Base-by-base conservation (phyloP, 495 filamentous ascomycete species). In the Neurospora cerealis region DNA sequence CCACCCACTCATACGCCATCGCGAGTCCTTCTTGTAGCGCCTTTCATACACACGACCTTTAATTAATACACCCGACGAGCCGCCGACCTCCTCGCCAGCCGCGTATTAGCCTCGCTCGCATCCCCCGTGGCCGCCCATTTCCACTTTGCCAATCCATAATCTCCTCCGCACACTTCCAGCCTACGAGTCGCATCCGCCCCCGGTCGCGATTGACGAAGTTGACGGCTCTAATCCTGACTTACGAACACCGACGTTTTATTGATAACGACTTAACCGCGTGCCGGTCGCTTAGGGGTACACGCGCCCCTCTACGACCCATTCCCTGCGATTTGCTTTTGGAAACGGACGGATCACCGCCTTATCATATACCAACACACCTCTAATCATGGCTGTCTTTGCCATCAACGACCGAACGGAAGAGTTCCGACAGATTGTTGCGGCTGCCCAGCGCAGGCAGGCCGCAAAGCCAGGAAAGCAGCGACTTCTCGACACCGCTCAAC, bases 371-470 rank as follows among this genome's bases (percentile, higher is more conserved):
- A 15, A 39, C 21, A 72, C 32, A 60, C 13, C 70, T 40, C 34
- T 74, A 79, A 77, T 69, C 21, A 88, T 88, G 86, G 87, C 85
- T 66, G 83, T 87, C 77, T 71, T 82, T 21, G 94, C 93, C 60
- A 97, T 98, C 83, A 96, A 99, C 87, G 96, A 99, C 84, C 93
- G 96, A 77, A 99, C 96, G 71, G 87, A 87, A 80, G 96, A 99
- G 85, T 99, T 99, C 85, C 91, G 91, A 77, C 90, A 93, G 74
- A 94, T 98, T 80, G 88, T 98, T 69, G 86, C 87, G 24, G 93
- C 94, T 78, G 92, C 92, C 72, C 93, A 97, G 82, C 91, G 90
- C 77, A 88, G 90, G 54, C 87, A 92, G 72, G 86, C 88, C 17
- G 83, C 89, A 1, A 96, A 93, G 83, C 86, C 91, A 42, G 90